Base-by-base conservation (phyloP, 2,329 filamentous ascomycete genomes). In the Alternaria tenuissima region DNA sequence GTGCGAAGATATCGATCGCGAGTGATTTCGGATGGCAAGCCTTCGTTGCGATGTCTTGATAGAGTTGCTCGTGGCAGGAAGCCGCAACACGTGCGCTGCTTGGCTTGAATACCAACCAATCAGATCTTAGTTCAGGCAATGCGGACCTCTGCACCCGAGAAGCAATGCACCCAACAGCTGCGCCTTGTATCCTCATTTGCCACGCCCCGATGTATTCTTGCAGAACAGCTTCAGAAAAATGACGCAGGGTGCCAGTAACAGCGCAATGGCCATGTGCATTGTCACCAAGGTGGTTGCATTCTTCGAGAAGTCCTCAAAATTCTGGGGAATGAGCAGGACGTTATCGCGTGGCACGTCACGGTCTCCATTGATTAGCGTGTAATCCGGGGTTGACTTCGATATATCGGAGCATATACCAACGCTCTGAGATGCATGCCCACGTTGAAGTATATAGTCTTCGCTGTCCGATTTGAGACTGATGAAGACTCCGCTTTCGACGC, bases 81-180 rank as follows among this genome's bases (percentile, higher is more conserved):
- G 24, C 32, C 26, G 39, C 41, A 34, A 36, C 46, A 51, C 53
- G 47, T 52, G 53, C 39, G 44, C 44, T 32, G 20, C 46, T n/a
- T 20, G 24, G 34, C 30, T 28, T 18, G 46, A 30, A 11, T 7
- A 30, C 32, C 11, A 22, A 30, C 63, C 41, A 64, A 63, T 64
- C 42, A 38, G 34, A 46, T 6, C 28, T 22, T 42, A 42, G 52
- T 49, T 30, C 61, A 52, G 38, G 24, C 30, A 7, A 16, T 46
- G 14, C 59, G 55, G 57, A 28, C 39, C 47, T 20, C 44, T 48
- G 46, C 43, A 39, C 52, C 48, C 46, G 32, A 64, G 38, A 58
- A 58, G 44, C 57, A 54, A 55, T 44, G 61, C 42, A 22, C 6
- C 38, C 38, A 9, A 52, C 48, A 46, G 24, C 18, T 26, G 41